phyloP scores from a whole-genome alignment of 2,329 filamentous ascomycete genomes.

The Penicillium sp. region DNA sequence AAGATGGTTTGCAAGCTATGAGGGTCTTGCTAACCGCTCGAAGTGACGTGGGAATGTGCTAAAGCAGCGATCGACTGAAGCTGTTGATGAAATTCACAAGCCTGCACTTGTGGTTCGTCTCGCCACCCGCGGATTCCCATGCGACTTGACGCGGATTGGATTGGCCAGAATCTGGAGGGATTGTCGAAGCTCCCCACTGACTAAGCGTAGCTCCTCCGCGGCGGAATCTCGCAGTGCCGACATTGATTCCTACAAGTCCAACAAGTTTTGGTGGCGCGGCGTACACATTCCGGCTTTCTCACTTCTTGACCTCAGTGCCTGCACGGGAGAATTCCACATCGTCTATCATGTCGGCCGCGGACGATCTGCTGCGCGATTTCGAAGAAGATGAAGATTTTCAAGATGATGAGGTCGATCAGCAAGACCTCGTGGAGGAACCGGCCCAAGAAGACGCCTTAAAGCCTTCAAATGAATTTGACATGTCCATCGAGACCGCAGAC shows the following conservation, averaged over 20 bases:
- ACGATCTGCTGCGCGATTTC: conserved; percentile 88
- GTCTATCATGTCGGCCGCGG: conserved; percentile 75
- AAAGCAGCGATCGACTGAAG: conserved; percentile 1
- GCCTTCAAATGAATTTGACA: conserved; percentile 72
- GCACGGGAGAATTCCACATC: neutral
- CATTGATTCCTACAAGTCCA: conserved; percentile 1
- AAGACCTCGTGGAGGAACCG: conserved; percentile 58
- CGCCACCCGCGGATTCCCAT: conserved; percentile 18
- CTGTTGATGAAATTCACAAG: conserved; percentile 13
- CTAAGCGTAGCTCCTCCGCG: conserved; percentile 13
- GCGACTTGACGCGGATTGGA: too few species aligned
- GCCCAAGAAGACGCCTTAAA: conserved; percentile 56
- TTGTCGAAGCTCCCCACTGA: conserved; percentile 8
- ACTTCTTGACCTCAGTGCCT: too few species aligned
- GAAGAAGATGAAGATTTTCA: conserved; percentile 50
- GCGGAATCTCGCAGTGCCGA: neutral
- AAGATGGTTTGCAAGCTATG: too few species aligned
- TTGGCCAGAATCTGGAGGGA: neutral
- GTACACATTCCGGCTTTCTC: conserved; percentile 1
- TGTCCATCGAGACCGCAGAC: conserved; percentile 87
- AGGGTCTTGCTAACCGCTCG: neutral
- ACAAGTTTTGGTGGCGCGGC: conserved; percentile 4
- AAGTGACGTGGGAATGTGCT: conserved; percentile 4
- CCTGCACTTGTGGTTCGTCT: conserved; percentile 14
- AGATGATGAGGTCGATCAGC: conserved; percentile 50